These are phyloP conservation scores for Haplosporangium sp. DNA, from an alignment of 371 early-diverging fungal genomes.

Conservation along the genomic window DNA sequence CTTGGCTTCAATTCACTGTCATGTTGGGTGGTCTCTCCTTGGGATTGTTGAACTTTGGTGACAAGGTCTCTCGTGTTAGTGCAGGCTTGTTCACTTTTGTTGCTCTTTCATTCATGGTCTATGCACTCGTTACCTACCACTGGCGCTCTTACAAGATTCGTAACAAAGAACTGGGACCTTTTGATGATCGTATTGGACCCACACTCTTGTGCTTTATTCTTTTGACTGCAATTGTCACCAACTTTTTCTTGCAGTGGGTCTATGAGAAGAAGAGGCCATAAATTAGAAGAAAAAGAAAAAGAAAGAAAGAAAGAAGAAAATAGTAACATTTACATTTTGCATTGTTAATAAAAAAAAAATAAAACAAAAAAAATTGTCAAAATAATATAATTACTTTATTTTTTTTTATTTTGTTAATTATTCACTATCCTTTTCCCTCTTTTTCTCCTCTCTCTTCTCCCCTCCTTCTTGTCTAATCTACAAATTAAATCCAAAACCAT, in stretches of 20 bases:
- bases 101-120: conserved; percentile 86
- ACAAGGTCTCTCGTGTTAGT: conserved; percentile 78
- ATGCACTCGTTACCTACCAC: conserved; percentile 91
- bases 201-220: conserved; percentile 89
- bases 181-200: conserved; percentile 83
- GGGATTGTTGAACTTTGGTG: conserved; percentile 89
- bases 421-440: no score
- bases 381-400: no score
- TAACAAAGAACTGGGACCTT: conserved; percentile 79
- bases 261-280: conserved; percentile 40
- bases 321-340: background rate
- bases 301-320: background rate
- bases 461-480: conserved; percentile 8
- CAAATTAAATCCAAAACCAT: conserved; percentile 48
- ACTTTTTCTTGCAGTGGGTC: conserved; percentile 13
- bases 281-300: background rate
- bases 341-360: background rate
- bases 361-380: background rate
- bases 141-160: conserved; percentile 92
- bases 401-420: no score
- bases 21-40: conserved; percentile 82
- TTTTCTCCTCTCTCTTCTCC: conserved; percentile 2
- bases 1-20: conserved; percentile 87
- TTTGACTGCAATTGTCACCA: conserved; percentile 81
- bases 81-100: conserved; percentile 88